phyloP scores from a whole-genome alignment of 2,329 filamentous ascomycete species.

The Aspergillus spinulosporus region DNA sequence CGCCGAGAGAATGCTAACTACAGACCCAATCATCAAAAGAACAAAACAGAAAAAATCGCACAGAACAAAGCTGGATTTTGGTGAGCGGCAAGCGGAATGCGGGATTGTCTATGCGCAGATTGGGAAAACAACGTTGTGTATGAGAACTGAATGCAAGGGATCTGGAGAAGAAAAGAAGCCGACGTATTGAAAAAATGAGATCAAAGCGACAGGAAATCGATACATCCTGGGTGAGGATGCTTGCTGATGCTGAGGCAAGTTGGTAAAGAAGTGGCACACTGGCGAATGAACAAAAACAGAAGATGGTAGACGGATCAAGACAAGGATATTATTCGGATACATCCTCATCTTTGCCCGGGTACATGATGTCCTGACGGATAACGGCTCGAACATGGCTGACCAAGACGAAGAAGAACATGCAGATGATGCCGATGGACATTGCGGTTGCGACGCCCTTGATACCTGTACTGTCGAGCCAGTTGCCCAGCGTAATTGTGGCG shows the following conservation, averaged over 20 bases:
- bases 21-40: not conserved
- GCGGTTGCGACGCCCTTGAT: conserved; percentile 57
- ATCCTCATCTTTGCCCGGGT: conserved; percentile 63
- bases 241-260: not conserved
- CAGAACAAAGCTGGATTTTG: not conserved
- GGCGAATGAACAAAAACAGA: not conserved
- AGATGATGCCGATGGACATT: conserved; percentile 57
- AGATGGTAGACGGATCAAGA: not conserved
- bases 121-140: not conserved
- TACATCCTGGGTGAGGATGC: not conserved
- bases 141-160: not conserved
- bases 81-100: not conserved
- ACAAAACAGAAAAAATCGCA: not conserved
- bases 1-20: not conserved
- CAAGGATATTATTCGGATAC: conserved; percentile 29
- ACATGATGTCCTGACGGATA: conserved; percentile 54
- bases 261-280: not conserved
- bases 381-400: conserved; percentile 54
- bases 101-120: not conserved
- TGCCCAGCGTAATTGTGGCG: conserved; percentile 59
- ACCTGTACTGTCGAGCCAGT: conserved; percentile 53
- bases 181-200: not conserved
- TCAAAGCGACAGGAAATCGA: not conserved
- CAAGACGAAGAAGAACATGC: conserved; percentile 57
- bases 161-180: not conserved